These are phyloP conservation scores for Articulospora tetracladia DNA, from an alignment of 495 filamentous ascomycete species.

Conservation along the genomic window DNA sequence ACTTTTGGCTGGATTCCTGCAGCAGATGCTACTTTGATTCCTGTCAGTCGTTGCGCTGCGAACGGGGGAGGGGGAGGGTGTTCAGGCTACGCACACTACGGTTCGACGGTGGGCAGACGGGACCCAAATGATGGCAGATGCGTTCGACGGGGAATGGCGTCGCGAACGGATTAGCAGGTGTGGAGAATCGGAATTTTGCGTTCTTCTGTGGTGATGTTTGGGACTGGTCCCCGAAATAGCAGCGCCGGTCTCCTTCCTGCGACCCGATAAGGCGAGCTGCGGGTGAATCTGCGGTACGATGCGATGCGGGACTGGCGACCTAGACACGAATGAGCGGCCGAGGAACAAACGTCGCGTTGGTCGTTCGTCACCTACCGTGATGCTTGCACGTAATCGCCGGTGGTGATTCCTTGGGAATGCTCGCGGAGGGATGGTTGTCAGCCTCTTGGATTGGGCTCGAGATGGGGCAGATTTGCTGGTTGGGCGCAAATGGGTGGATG, in stretches of 20 bases:
- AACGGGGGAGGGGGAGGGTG: no score
- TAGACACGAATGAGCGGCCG: not conserved
- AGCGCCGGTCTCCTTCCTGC: conserved; percentile 19
- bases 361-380: not conserved
- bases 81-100: no score
- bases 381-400: no score
- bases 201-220: not conserved
- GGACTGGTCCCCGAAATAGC: not conserved
- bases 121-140: not conserved
- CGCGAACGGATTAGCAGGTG: conserved; percentile 7
- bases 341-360: not conserved
- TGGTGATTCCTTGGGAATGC: no score
- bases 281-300: conserved; percentile 24
- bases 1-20: no score
- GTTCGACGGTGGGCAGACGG: no score
- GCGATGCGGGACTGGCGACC: conserved; percentile 9
- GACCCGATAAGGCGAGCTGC: conserved; percentile 23
- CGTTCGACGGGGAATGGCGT: not conserved
- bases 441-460: no score
- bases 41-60: no score
- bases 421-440: not conserved
- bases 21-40: no score
- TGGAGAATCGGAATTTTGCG: not conserved
- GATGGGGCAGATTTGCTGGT: no score
- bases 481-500: not conserved